phyloP scores from a whole-genome alignment of 495 filamentous ascomycete genomes.

The Hypoxylon trugodes region DNA sequence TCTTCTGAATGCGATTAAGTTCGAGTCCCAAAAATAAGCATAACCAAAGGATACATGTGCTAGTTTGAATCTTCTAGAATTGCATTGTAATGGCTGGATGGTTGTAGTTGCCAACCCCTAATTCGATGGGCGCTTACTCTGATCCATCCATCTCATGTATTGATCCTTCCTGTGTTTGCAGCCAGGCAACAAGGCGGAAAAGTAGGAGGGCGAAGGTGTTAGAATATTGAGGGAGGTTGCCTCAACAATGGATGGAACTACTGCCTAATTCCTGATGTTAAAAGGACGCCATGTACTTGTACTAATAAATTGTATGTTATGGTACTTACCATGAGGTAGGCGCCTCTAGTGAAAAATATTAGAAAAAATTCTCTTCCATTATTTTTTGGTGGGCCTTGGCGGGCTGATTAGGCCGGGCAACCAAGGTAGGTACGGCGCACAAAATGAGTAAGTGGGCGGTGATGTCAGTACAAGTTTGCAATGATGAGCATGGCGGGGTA shows the following conservation, averaged over 20 bases:
- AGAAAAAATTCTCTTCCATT: neutral
- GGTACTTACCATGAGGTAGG: no score
- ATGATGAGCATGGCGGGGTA: conserved; percentile 30
- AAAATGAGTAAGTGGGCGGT: neutral
- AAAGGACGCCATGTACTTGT: neutral
- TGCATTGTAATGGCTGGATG: no score
- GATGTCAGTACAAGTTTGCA: conserved; percentile 34
- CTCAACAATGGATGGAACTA: conserved; percentile 26
- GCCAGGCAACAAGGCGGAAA: neutral
- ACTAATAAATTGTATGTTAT: no score
- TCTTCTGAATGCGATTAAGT: conserved; percentile 16
- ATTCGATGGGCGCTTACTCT: no score
- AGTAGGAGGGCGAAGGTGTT: neutral
- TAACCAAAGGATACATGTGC: conserved; percentile 1
- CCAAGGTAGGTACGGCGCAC: conserved; percentile 2
- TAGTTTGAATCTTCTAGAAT: conserved; percentile 24
- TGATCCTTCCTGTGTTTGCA: neutral
- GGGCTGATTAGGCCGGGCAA: conserved; percentile 19
- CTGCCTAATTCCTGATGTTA: neutral
- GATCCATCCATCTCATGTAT: no score
- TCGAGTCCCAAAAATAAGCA: neutral
- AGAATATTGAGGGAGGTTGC: conserved; percentile 12
- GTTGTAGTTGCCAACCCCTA: no score
- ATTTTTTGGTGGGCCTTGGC: conserved; percentile 23
- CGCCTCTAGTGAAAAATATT: conserved; percentile 1